phyloP scores from a whole-genome alignment of 2,329 filamentous ascomycete species.

The Neonectria punicea region DNA sequence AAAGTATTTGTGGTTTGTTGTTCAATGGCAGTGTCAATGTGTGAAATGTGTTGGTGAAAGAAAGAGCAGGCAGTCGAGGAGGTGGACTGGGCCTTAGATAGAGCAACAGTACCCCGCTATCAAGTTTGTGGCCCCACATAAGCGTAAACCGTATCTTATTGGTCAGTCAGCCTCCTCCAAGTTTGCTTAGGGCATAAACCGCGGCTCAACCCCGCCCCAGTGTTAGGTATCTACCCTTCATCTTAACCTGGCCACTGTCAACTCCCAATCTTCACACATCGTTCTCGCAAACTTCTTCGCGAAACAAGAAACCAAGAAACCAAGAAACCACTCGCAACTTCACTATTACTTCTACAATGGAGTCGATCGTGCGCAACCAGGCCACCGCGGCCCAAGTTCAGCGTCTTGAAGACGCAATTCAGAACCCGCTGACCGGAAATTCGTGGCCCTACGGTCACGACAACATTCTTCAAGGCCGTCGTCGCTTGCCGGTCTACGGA shows the following conservation, averaged over 20 bases:
- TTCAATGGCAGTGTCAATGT: too few species aligned
- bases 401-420: conserved; percentile 19
- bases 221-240: not conserved
- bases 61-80: not conserved
- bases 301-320: not conserved
- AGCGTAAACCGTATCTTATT: not conserved
- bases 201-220: not conserved
- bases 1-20: too few species aligned
- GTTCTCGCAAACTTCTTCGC: conserved; percentile 6
- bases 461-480: conserved; percentile 18
- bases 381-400: conserved; percentile 19
- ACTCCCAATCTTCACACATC: not conserved
- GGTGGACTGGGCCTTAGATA: not conserved
- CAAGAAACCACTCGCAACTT: not conserved
- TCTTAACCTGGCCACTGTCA: not conserved
- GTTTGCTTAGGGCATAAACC: not conserved
- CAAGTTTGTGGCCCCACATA: not conserved
- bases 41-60: not conserved
- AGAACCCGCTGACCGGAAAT: conserved; percentile 21
- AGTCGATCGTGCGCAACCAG: conserved; percentile 14
- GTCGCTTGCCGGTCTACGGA: conserved; percentile 32
- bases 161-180: not conserved
- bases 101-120: not conserved
- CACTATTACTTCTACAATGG: not conserved
- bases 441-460: conserved; percentile 16